Base-by-base conservation (phyloP, 2,329 filamentous ascomycete species). In the Aureobasidium vineae region DNA sequence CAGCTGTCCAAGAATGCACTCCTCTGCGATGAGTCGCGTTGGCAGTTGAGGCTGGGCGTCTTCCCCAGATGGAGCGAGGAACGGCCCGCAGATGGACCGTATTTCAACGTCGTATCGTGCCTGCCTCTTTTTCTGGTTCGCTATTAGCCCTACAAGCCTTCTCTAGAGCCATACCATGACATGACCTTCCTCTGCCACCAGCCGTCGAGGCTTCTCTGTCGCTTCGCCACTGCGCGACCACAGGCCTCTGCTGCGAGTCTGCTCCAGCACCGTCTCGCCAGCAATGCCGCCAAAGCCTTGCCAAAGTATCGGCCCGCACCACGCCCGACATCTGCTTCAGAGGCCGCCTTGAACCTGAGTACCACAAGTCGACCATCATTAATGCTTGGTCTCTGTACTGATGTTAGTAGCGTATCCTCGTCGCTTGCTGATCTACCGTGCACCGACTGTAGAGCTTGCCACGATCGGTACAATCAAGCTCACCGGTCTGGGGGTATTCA, bases 391-490 rank as follows among this genome's bases (percentile, higher is more conserved):
- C 8, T 15, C 23, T 36, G 10, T 63, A 15, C 33, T 63, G 31
- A 65, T 15, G 6, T 4, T 31, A 5, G 5, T 26, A 65, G 61
- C 26, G 19, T 83, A 84, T 67, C 85, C 86, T 0, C 82, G 86
- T 69, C 80, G 79, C 16, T 74, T 93, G 33, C 82, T 92, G 70
- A 84, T 96, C 69, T 96, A 91, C 76, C 89, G 92, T 77, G 87
- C 87, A 63, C 90, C 91, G 63, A 88, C 86, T 0, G 83, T 83
- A 10, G 83, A 85, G 67, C 88, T 85, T 36, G 85, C 87, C 7
- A 88, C 90, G 70, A 78, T 94, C 53, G 90, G 88, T 57, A 85
- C 87, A 73, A 76, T 90, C 69, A 91, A 92, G 72, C 78, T 94
- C 66, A 87, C 87, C 0, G 88, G 88, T 3, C 82, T 95, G 47